Evolutionary conservation across 2,329 filamentous ascomycete genomes (phyloP).

Genomic region (Chalaropsis ovoidea): DNA sequence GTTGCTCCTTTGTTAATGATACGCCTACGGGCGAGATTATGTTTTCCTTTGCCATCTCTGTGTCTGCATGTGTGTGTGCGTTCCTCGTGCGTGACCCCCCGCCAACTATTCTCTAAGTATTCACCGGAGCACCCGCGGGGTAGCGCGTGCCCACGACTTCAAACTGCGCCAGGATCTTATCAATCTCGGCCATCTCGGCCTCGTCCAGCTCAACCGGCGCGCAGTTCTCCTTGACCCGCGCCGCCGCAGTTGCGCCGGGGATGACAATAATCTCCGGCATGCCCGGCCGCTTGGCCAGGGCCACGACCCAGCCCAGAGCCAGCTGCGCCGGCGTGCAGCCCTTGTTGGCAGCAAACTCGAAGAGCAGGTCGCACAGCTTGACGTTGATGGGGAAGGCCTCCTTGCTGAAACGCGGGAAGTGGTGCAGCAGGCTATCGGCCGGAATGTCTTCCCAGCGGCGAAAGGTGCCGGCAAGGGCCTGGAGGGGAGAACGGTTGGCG

Average conservation of each 20-base stretch:
- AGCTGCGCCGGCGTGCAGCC: slow-evolving; percentile 53
- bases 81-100: background rate
- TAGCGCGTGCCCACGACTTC: slow-evolving; percentile 43
- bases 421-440: slow-evolving; percentile 39
- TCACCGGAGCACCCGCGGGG: slow-evolving; percentile 31
- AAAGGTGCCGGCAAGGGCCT: slow-evolving; percentile 46
- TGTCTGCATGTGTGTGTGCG: background rate
- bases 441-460: slow-evolving; percentile 46
- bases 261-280: slow-evolving; percentile 55
- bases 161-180: slow-evolving; percentile 41
- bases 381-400: slow-evolving; percentile 56
- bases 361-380: slow-evolving; percentile 48
- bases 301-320: slow-evolving; percentile 53
- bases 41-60: background rate
- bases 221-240: slow-evolving; percentile 52
- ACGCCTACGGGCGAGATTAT: background rate
- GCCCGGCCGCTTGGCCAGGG: slow-evolving; percentile 41
- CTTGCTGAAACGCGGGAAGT: slow-evolving; percentile 49
- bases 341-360: slow-evolving; percentile 50
- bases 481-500: slow-evolving; percentile 36
- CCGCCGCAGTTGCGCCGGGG: slow-evolving; percentile 50
- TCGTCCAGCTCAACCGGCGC: slow-evolving; percentile 41
- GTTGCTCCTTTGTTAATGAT: slow-evolving; percentile 4
- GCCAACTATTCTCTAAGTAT: slow-evolving; percentile 32
- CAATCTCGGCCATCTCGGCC: slow-evolving; percentile 43